These are phyloP conservation scores for Calonectria hongkongensis DNA, from an alignment of 2,329 filamentous ascomycete genomes.

Conservation along the genomic window DNA sequence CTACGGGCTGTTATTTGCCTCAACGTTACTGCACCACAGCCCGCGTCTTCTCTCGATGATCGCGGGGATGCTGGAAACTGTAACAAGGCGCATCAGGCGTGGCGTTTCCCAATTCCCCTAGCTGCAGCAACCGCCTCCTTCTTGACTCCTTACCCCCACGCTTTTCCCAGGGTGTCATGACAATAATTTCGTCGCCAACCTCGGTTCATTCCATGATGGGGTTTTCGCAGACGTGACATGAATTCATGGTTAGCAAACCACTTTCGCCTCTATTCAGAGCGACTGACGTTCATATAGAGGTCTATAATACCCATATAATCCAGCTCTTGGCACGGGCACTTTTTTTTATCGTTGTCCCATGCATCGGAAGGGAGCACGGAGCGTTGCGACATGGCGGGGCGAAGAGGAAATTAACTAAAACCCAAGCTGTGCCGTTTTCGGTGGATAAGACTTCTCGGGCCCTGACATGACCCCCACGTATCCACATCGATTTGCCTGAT, in stretches of 20 bases:
- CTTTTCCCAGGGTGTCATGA: conserved; percentile 13
- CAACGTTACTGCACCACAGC: not conserved
- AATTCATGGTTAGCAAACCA: not conserved
- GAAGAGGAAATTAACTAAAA: conserved; percentile 8
- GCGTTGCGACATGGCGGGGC: conserved; percentile 11
- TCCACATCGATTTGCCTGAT: conserved; percentile 15
- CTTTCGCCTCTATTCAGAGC: not conserved
- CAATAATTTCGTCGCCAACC: conserved; percentile 24
- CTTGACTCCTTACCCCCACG: conserved; percentile 11
- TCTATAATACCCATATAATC: not conserved
- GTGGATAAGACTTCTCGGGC: conserved; percentile 27
- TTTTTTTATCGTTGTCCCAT: conserved; percentile 19
- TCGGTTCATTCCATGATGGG: not conserved
- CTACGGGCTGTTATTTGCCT: not conserved
- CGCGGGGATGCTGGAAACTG: not conserved
- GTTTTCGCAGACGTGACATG: not conserved
- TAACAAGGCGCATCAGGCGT: conserved; percentile 5
- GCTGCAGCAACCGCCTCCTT: conserved; percentile 14
- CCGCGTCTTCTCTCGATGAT: not conserved
- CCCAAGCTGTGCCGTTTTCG: conserved; percentile 11
- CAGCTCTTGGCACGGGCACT: conserved; percentile 11
- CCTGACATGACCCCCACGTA: conserved; percentile 23
- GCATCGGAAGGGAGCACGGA: conserved; percentile 1
- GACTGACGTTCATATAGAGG: not conserved
- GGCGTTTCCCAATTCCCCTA: conserved; percentile 18